These are phyloP conservation scores for Pestalotiopsis sp. DNA, from an alignment of 2,329 filamentous ascomycete genomes.

Conservation along the genomic window DNA sequence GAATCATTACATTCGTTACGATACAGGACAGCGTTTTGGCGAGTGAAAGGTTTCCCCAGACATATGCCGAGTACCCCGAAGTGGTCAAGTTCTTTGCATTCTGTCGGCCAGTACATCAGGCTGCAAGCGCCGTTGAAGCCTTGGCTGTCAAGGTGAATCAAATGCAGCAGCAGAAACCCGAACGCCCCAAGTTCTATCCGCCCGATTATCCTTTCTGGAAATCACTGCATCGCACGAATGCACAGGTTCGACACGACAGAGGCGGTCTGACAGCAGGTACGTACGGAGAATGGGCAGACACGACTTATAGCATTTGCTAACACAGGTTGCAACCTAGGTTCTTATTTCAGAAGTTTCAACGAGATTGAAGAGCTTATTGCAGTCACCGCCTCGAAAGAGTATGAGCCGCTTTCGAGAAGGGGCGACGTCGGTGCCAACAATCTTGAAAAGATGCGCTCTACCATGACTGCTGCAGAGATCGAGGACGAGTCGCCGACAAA, in stretches of 20 bases:
- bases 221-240: slow-evolving; percentile 54
- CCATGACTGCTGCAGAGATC: slow-evolving; percentile 40
- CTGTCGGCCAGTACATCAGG: slow-evolving; percentile 55
- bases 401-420: slow-evolving; percentile 32
- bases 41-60: slow-evolving; percentile 45
- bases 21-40: slow-evolving; percentile 49
- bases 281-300: slow-evolving; percentile 13
- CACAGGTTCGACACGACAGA: slow-evolving; percentile 60
- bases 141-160: slow-evolving; percentile 49
- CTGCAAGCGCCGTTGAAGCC: slow-evolving; percentile 48
- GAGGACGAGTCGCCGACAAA: slow-evolving; percentile 31
- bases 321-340: slow-evolving; percentile 19
- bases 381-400: slow-evolving; percentile 42
- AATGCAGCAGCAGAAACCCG: slow-evolving; percentile 44
- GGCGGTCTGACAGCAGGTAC: slow-evolving; percentile 58
- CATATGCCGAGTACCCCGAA: slow-evolving; percentile 49
- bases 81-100: slow-evolving; percentile 58
- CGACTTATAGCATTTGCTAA: background rate
- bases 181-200: slow-evolving; percentile 45
- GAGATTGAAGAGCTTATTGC: slow-evolving; percentile 46
- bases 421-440: slow-evolving; percentile 24
- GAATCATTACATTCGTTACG: slow-evolving; percentile 48
- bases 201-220: slow-evolving; percentile 59
- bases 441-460: slow-evolving; percentile 37
- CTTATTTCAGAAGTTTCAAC: slow-evolving; percentile 46